Base-by-base conservation (phyloP, 192 early-diverging fungal species). In the Pilaira anomala region DNA sequence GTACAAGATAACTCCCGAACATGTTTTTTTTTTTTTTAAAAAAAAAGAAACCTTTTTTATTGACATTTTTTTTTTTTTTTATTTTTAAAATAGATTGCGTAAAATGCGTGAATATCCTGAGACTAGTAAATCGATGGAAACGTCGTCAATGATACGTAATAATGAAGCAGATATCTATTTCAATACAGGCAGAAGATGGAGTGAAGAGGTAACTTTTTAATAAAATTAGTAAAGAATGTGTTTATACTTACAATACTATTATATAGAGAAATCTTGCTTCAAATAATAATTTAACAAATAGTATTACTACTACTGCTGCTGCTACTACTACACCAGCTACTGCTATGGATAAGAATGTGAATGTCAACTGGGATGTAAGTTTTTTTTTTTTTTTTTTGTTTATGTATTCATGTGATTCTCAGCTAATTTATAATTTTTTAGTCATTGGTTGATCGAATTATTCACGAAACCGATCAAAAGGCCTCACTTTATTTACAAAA, bases 391-490 rank as follows among this genome's bases (percentile, higher is more conserved):
- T 40, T 52, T 52, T 40, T 46, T 16, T 12, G 7, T 12, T n/a
- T 39, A 89, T 80, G 71, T 71, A 36, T 74, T 63, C 13, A 28
- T 7, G 33, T 30, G 13, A 41, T 11, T 41, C 39, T 21, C 29
- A 33, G n/a, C 41, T 50, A 18, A 41, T 39, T 39, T 26, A 9
- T 24, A 52, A 14, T 61, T 56, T 36, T 1, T 36, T 58, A 89
- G 85, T 69, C 65, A 39, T 73, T 87, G 24, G 87, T 91, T 13
- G 82, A 88, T 61, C 80, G 86, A 28, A 88, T 91, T 50, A 64
- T 86, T 14, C 79, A 87, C 55, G 81, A 85, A 4, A 89, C 87
- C 26, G 89, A 91, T 59, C 89, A 91, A 57, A 85, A 87, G 22
- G 85, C 86, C 19, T 91, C 89, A 0, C 73, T 91, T 11, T 78